Conservation (phyloP, 495 filamentous ascomycete species). For the Astrothelium macrocarpum region DNA sequence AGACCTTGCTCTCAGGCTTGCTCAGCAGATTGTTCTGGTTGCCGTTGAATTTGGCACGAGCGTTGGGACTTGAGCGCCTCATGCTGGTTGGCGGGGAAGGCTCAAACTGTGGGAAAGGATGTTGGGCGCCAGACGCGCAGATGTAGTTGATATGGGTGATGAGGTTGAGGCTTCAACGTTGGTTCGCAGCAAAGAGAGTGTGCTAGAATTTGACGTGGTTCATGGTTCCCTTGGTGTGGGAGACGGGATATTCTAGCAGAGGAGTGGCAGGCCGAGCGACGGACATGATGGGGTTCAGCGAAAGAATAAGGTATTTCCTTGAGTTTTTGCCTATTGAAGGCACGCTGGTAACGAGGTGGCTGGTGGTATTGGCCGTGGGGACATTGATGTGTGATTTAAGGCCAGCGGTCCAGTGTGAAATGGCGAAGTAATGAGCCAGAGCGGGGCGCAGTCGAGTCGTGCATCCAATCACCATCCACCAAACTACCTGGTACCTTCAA, state of each 20-base stretch:
- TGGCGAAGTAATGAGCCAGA: too few relatives aligned
- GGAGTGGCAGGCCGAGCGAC: background rate
- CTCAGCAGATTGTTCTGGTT: background rate
- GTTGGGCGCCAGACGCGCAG: background rate
- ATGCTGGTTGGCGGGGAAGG: background rate
- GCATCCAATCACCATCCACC: too few relatives aligned
- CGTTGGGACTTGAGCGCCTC: background rate
- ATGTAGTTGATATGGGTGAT: background rate
- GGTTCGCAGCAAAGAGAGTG: background rate
- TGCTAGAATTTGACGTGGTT: background rate
- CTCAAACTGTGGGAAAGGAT: background rate
- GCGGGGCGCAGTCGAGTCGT: too few relatives aligned
- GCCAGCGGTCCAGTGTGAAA: too few relatives aligned
- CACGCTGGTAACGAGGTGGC: background rate
- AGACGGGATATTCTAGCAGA: background rate
- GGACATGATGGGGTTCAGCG: background rate
- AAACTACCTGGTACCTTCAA: too few relatives aligned
- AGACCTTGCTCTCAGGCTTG: constrained; percentile 47
- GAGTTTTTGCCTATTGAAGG: background rate
- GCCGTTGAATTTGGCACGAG: constrained; percentile 1
- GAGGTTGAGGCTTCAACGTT: background rate
- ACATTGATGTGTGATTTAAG: too few relatives aligned
- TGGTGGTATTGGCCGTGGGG: background rate
- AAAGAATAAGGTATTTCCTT: background rate
- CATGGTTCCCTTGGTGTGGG: background rate